These are phyloP conservation scores for Zhuliangozyma blackwelliae DNA, from an alignment of 1,139 yeast species.

Conservation along the genomic window DNA sequence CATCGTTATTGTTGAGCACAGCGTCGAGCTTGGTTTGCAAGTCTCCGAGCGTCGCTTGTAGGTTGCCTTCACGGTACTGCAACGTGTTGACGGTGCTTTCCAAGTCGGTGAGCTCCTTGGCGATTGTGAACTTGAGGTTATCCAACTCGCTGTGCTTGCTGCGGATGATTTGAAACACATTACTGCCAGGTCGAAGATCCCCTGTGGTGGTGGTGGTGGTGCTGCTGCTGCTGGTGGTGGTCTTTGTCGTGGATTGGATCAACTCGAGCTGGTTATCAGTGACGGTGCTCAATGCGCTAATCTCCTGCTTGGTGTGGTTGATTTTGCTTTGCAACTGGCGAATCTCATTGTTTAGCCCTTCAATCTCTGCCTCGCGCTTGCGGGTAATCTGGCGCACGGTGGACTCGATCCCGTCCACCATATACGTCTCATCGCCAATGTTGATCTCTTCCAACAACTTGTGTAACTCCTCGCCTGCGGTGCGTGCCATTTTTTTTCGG, in stretches of 20 bases:
- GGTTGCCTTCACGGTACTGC: slow-evolving; percentile 38
- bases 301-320: slow-evolving; percentile 18
- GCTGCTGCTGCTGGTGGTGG: not conserved
- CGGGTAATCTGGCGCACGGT: slow-evolving; percentile 27
- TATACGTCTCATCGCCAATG: slow-evolving; percentile 48
- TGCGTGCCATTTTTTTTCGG: not conserved
- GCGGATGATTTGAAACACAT: slow-evolving; percentile 25
- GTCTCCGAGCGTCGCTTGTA: slow-evolving; percentile 29
- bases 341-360: slow-evolving; percentile 18
- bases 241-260: slow-evolving; percentile 4
- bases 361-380: slow-evolving; percentile 21
- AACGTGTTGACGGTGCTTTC: slow-evolving; percentile 49
- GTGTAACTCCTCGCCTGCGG: slow-evolving; percentile 2
- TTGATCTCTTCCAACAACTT: slow-evolving; percentile 40
- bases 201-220: slow-evolving; percentile 2
- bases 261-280: slow-evolving; percentile 14
- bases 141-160: slow-evolving; percentile 37
- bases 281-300: slow-evolving; percentile 19
- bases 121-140: slow-evolving; percentile 48
- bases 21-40: slow-evolving; percentile 18
- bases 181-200: slow-evolving; percentile 11
- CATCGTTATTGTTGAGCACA: slow-evolving; percentile 12
- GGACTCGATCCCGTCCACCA: slow-evolving; percentile 45
- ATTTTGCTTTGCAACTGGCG: slow-evolving; percentile 17
- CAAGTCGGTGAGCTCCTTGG: slow-evolving; percentile 53